Percentiles rank a stretch among this genome's conserved stretches.
Conservation (phyloP, 2,329 filamentous ascomycete species). For the Aspergillus thermomutatus region DNA sequence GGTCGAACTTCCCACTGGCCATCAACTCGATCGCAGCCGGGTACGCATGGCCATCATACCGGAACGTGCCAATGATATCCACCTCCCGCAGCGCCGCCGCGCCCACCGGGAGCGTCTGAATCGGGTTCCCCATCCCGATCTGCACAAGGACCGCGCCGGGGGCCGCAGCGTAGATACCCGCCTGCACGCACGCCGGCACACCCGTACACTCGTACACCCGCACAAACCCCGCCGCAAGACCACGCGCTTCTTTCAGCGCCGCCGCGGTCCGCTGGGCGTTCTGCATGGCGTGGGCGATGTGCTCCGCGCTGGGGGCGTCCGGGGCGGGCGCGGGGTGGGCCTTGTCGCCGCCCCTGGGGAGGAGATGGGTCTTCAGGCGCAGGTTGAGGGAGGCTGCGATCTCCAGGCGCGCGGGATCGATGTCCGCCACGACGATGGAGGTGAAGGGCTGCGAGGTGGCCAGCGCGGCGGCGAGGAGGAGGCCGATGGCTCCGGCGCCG, state of each 20-base stretch:
- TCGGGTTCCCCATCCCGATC: slow-evolving; percentile 56
- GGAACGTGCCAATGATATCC: slow-evolving; percentile 56
- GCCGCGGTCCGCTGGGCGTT: slow-evolving; percentile 37
- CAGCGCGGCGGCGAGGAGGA: slow-evolving; percentile 57
- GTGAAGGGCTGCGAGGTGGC: slow-evolving; percentile 52
- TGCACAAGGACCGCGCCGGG: slow-evolving; percentile 53
- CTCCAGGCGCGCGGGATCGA: slow-evolving; percentile 53
- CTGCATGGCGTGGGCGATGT: slow-evolving; percentile 30
- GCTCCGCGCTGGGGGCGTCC: slow-evolving; percentile 30
- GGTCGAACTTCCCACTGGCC: slow-evolving; percentile 48
- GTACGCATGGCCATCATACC: slow-evolving; percentile 53
- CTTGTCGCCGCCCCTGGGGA: slow-evolving; percentile 28
- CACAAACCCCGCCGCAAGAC: slow-evolving; percentile 34
- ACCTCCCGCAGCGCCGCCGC: slow-evolving; percentile 55
- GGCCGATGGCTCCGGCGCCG: slow-evolving; percentile 60
- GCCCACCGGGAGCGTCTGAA: slow-evolving; percentile 53
- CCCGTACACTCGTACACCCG: slow-evolving; percentile 48
- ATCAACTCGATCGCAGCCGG: slow-evolving; percentile 53
- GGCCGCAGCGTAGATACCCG: slow-evolving; percentile 43
- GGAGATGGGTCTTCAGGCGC: slow-evolving; percentile 35
- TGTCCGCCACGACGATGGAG: slow-evolving; percentile 59
- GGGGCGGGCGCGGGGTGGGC: slow-evolving; percentile 27
- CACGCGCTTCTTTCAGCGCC: slow-evolving; percentile 25
- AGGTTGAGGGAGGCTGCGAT: slow-evolving; percentile 48
- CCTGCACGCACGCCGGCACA: slow-evolving; percentile 43